A percentile compares a stretch with the other conserved stretches of the same genome.
Conservation (phyloP, 352 stramenopile genomes). For the Pythium chondricola region DNA sequence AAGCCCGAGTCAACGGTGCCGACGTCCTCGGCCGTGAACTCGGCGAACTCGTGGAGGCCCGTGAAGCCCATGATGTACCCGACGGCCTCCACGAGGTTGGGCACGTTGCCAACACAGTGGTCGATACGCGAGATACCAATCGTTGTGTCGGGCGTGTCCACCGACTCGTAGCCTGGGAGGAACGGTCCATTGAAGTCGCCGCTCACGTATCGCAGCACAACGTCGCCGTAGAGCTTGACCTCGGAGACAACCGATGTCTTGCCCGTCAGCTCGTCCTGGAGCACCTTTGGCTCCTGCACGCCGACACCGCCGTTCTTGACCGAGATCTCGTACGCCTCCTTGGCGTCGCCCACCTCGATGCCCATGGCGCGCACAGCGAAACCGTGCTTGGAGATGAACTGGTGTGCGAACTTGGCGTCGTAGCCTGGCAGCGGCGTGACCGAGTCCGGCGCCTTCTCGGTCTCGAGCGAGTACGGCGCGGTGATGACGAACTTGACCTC, state of each 20-base stretch:
- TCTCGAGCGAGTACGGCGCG: conserved; percentile 76
- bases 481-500: conserved; percentile 86
- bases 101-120: conserved; percentile 89
- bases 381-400: conserved; percentile 82
- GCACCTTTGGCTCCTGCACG: conserved; percentile 45
- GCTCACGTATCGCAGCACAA: conserved; percentile 84
- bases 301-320: conserved; percentile 62
- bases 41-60: conserved; percentile 91
- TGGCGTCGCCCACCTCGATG: conserved; percentile 74
- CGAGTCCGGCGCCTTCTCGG: conserved; percentile 44
- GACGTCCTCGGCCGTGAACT: conserved; percentile 94
- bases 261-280: conserved; percentile 54
- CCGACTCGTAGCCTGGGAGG: conserved; percentile 67
- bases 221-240: conserved; percentile 84
- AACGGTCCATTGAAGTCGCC: conserved; percentile 70
- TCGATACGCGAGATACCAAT: conserved; percentile 86
- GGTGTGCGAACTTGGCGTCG: conserved; percentile 52
- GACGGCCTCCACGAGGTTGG: conserved; percentile 79
- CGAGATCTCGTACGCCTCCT: conserved; percentile 69
- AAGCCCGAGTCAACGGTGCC: conserved; percentile 93
- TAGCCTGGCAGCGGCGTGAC: conserved; percentile 59
- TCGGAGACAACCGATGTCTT: conserved; percentile 62
- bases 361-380: conserved; percentile 73
- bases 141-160: conserved; percentile 40
- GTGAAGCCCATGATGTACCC: conserved; percentile 77